Evolutionary conservation across 148 eudicot genomes (phyloP), one percentile per base, ranked within the genome.

Genomic region (Chenopodium berlandieri): DNA sequence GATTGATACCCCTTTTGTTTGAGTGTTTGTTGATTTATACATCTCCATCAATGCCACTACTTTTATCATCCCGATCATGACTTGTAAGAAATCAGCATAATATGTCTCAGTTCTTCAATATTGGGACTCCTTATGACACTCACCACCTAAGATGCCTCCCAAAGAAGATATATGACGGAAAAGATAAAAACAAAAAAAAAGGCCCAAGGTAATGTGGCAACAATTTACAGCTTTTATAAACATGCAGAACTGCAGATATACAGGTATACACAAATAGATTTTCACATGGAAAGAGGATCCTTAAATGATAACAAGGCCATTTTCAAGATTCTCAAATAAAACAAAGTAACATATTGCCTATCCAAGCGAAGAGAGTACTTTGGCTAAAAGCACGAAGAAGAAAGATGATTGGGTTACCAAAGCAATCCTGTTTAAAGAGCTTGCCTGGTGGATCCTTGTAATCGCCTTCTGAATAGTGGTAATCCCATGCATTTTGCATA

Each of bases 381-480:
- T 25, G 23, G 19, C 8, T 75, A 12, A 17, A 63, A 72, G 40
- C 76, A 37, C 76, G 68, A 46, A 68, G 63, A 77, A 78, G 68
- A 75, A 79, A 76, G 87, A 86, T 73, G 23, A 81, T 78, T 77
- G 46, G 75, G 83, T 85, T 80, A 88, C 85, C 85, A 81, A 85
- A 87, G 54, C 85, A 81, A 80, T 87, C 73, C 80, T 47, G 75
- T 74, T 76, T 77, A 88, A 78, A 88, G 81, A 82, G 84, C 97
- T 88, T 92, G 89, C 99, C 99, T 96, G 88, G 99, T 89, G 54
- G 97, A 89, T 90, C 99, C 99, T 86, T 89, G 94, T 79, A 96
- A 90, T 82, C 93, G 89, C 79, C 94, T 90, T 73, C 99, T 88
- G 76, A 92, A 96, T 72, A 96, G 81, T 31, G 99, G 99, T 82